Percentiles rank a stretch among this genome's conserved stretches.
These are phyloP conservation scores for Coemansia sp. DNA, from an alignment of 192 early-diverging fungal genomes.

Conservation along the genomic window DNA sequence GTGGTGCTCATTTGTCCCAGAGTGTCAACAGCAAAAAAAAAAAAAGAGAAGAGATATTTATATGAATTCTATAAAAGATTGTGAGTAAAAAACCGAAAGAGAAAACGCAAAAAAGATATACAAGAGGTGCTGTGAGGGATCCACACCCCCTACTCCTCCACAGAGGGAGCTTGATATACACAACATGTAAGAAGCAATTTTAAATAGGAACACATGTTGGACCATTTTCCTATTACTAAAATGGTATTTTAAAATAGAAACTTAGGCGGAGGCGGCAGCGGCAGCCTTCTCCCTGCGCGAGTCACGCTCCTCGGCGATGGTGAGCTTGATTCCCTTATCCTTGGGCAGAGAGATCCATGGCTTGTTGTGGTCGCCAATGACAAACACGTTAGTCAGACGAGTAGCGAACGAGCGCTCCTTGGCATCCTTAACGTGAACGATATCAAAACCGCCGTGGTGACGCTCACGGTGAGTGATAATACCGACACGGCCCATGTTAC, in stretches of 20 bases:
- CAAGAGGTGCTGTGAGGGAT: not conserved
- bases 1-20: conserved; percentile 30
- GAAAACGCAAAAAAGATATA: not conserved
- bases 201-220: conserved; percentile 1
- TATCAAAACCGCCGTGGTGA: conserved; percentile 98
- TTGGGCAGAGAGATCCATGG: conserved; percentile 97
- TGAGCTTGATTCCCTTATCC: conserved; percentile 98
- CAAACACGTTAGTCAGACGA: conserved; percentile 91
- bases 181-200: not conserved
- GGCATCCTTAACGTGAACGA: conserved; percentile 98
- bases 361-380: conserved; percentile 85
- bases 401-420: conserved; percentile 96
- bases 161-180: not conserved
- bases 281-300: conserved; percentile 70
- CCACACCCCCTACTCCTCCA: not conserved
- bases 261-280: conserved; percentile 52
- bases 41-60: not conserved
- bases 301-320: conserved; percentile 99
- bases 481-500: conserved; percentile 98
- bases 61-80: not conserved
- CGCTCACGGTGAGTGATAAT: conserved; percentile 94
- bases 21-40: not conserved
- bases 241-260: not conserved
- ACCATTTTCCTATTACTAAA: not conserved
- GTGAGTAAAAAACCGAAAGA: not conserved